Evolutionary conservation across 352 stramenopile genomes (phyloP), one percentile per base, ranked within the genome.

Genomic region (Pythium coloratum): DNA sequence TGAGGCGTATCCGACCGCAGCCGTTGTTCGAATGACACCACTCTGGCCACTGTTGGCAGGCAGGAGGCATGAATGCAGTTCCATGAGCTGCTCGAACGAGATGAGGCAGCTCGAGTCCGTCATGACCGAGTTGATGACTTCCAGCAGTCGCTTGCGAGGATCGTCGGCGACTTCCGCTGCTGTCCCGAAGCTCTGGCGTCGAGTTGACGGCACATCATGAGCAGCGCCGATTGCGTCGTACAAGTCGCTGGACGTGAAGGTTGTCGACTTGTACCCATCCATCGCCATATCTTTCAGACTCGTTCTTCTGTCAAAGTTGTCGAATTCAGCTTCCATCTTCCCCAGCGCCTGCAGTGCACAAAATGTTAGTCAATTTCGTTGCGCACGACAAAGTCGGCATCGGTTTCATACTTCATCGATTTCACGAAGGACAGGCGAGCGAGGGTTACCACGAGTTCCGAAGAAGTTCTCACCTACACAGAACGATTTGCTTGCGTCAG

Each of bases 1-100:
- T 3, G 86, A 92, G 0, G 86, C 84, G 47, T 91, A 94, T 13
- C 86, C 86, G 16, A 94, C 86, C 0, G 86, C 86, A 13, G 85
- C 67, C 28, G 82, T 77, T 0, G 81, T 77, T 20, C 85, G 81
- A 42, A 89, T 62, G 0, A 88, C 70, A 0, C 85, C 85, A n/a
- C 62, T 77, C 38, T 89, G 75, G 5, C 67, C 69, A 12, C 72
- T 87, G 2, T 71, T 72, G 2, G 62, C 72, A 16, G 78, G 68
- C 3, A 91, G 55, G 4, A 93, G 66, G n/a, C 76, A 86, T 38
- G 75, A 56, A 59, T 94, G 85, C 20, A 94, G 55, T 1, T 73
- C 53, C 13, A 90, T 73, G 5, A 94, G 69, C 59, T 94, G 85
- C 1, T 90, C 71, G 28, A 75, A 78, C 4, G 81, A 76, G 59